Percentiles rank a stretch among this genome's conserved stretches.
These are phyloP conservation scores for Nemophila menziesii DNA, from an alignment of 257 asterid genomes.

Conservation along the genomic window DNA sequence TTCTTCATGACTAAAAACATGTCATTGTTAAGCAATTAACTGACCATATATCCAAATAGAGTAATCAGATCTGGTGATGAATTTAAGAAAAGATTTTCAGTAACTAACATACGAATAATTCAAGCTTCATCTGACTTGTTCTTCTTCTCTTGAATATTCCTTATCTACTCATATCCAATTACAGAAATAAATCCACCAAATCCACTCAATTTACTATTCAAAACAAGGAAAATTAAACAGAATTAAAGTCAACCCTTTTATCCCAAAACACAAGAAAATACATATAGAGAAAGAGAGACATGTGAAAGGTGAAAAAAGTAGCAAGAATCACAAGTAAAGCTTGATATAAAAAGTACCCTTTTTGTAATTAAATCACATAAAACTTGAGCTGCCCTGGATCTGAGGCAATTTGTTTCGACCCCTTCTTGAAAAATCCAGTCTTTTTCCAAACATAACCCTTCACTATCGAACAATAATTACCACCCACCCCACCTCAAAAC, in stretches of 20 bases:
- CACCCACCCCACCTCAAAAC: conserved; percentile 21
- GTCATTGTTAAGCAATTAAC: conserved; percentile 39
- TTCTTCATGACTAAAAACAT: conserved; percentile 43
- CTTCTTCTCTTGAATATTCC: conserved; percentile 19
- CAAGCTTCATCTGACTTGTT: conserved; percentile 9
- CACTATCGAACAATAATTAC: conserved; percentile 28
- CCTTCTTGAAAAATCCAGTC: conserved; percentile 30
- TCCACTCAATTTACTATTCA: conserved; percentile 26
- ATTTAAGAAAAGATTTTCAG: conserved; percentile 14
- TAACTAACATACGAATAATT: conserved; percentile 30
- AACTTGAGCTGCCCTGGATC: conserved; percentile 70
- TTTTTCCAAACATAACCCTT: conserved; percentile 18
- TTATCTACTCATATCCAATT: conserved; percentile 20
- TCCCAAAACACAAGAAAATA: conserved; percentile 22
- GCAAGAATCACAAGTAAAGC: conserved; percentile 60
- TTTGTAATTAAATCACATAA: conserved; percentile 13
- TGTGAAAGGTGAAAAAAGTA: conserved; percentile 39
- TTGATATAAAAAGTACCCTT: conserved; percentile 37
- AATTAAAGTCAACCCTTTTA: conserved; percentile 17
- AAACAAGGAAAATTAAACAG: conserved; percentile 3
- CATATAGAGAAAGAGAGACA: conserved; percentile 11
- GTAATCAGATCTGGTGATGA: conserved; percentile 39
- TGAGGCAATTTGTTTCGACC: conserved; percentile 72
- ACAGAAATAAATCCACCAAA: conserved; percentile 22
- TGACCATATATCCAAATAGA: conserved; percentile 18